Evolutionary conservation across 345 rosid genomes (phyloP).

Genomic region (Citrus mangshanensis): DNA sequence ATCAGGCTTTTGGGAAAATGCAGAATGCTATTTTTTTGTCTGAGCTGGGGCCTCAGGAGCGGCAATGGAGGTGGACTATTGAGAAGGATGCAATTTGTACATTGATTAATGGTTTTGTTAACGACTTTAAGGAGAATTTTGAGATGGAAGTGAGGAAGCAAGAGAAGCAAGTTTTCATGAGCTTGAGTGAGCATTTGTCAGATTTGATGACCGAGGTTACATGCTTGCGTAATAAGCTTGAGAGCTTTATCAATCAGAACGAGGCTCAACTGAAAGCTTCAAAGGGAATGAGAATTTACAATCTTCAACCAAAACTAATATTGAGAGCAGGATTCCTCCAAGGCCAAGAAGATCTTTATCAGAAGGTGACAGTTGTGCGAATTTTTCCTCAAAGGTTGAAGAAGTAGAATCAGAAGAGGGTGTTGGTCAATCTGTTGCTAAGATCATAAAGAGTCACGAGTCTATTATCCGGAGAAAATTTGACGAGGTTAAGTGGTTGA

Average conservation of each 20-base stretch:
- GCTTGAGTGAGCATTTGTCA: conserved; percentile 32
- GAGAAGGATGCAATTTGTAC: conserved; percentile 47
- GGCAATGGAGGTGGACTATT: conserved; percentile 57
- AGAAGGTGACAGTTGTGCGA: conserved; percentile 2
- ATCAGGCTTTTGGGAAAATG: conserved; percentile 81
- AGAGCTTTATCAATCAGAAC: conserved; percentile 27
- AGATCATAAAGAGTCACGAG: conserved; percentile 65
- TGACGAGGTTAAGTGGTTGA: conserved; percentile 31
- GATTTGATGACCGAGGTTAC: conserved; percentile 35
- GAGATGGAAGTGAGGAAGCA: conserved; percentile 28
- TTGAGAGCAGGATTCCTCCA: conserved; percentile 5
- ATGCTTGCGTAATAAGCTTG: conserved; percentile 39
- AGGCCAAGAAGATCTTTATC: conserved; percentile 19
- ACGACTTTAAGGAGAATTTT: conserved; percentile 37
- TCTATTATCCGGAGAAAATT: conserved; percentile 48
- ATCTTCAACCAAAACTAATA: not conserved
- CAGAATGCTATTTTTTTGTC: conserved; percentile 59
- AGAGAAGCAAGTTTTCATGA: conserved; percentile 29
- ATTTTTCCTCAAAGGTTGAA: conserved; percentile 6
- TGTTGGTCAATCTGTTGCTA: conserved; percentile 36
- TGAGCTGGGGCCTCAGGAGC: conserved; percentile 60
- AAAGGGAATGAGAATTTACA: conserved; percentile 4
- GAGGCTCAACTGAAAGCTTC: conserved; percentile 9
- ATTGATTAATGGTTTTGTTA: conserved; percentile 44
- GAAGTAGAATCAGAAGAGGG: conserved; percentile 23